Evolutionary conservation across 2,329 filamentous ascomycete genomes (phyloP).

Genomic region (Nemania bipapillata): DNA sequence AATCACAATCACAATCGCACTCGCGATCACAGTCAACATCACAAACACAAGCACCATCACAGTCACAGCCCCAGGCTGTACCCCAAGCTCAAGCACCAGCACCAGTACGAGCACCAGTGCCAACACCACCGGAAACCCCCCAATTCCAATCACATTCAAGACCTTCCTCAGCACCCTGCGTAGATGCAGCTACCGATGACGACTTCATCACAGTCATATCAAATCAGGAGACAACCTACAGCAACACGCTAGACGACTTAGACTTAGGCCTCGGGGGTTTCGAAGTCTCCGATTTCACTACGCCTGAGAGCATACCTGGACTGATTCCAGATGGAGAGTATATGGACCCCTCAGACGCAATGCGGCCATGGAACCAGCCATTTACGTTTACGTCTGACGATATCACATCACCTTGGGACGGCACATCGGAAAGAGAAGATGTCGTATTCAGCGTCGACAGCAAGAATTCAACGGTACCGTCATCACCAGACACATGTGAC

Average conservation of each 20-base stretch:
- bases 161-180: constrained; percentile 15
- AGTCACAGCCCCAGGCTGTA: constrained; percentile 14
- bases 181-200: constrained; percentile 23
- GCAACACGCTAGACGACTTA: constrained; percentile 31
- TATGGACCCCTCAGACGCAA: constrained; percentile 35
- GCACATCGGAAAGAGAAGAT: constrained; percentile 35
- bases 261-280: constrained; percentile 31
- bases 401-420: constrained; percentile 32
- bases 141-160: constrained; percentile 24
- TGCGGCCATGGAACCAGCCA: constrained; percentile 36
- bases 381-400: constrained; percentile 31
- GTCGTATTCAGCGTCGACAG: constrained; percentile 21
- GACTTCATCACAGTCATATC: constrained; percentile 32
- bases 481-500: constrained; percentile 22
- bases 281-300: constrained; percentile 34
- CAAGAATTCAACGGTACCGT: constrained; percentile 28
- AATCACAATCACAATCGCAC: constrained; percentile 29
- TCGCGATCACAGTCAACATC: constrained; percentile 19
- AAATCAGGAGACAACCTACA: constrained; percentile 31
- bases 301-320: constrained; percentile 25
- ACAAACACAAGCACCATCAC: constrained; percentile 25
- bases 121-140: constrained; percentile 36
- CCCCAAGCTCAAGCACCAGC: constrained; percentile 7
- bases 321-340: constrained; percentile 35
- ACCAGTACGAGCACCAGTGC: constrained; percentile 15